Percentiles rank a stretch among this genome's conserved stretches.
Conservation (phyloP, 768 basidiomycete genomes). For the Podaxis sp. region DNA sequence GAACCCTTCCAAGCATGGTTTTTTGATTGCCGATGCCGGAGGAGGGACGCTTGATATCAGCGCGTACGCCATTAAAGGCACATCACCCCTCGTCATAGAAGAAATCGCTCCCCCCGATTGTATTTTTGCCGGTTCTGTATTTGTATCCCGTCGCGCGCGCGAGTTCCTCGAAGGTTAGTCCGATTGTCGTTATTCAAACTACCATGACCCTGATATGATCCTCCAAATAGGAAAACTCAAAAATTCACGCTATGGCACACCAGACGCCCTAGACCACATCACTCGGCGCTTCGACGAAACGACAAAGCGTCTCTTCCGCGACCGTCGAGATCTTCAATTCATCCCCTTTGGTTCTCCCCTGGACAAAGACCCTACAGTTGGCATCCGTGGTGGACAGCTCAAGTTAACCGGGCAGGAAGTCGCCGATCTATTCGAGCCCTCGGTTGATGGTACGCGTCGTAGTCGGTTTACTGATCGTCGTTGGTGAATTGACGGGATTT, state of each 20-base stretch:
- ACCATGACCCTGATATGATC: constrained; percentile 14
- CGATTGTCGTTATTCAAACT: not conserved
- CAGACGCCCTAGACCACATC: constrained; percentile 75
- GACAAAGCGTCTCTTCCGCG: constrained; percentile 76
- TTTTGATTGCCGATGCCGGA: constrained; percentile 78
- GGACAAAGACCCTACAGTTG: constrained; percentile 68
- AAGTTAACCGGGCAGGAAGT: constrained; percentile 73
- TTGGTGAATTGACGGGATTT: not conserved
- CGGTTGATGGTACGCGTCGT: constrained; percentile 48
- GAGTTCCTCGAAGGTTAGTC: constrained; percentile 65
- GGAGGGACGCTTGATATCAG: constrained; percentile 82
- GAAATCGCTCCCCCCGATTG: constrained; percentile 84
- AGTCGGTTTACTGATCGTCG: not conserved
- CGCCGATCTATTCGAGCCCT: constrained; percentile 75
- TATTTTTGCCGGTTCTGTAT: constrained; percentile 83
- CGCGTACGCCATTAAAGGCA: constrained; percentile 72
- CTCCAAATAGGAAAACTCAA: constrained; percentile 60
- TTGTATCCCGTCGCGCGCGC: constrained; percentile 73
- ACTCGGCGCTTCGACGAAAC: constrained; percentile 81
- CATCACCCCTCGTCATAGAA: constrained; percentile 71
- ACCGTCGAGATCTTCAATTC: constrained; percentile 65
- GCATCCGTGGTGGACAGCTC: constrained; percentile 70
- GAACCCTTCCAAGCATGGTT: constrained; percentile 75
- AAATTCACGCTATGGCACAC: constrained; percentile 67
- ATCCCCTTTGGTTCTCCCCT: constrained; percentile 76